phyloP scores from a whole-genome alignment of 2,329 filamentous ascomycete species.

The Zymoseptoria brevis region DNA sequence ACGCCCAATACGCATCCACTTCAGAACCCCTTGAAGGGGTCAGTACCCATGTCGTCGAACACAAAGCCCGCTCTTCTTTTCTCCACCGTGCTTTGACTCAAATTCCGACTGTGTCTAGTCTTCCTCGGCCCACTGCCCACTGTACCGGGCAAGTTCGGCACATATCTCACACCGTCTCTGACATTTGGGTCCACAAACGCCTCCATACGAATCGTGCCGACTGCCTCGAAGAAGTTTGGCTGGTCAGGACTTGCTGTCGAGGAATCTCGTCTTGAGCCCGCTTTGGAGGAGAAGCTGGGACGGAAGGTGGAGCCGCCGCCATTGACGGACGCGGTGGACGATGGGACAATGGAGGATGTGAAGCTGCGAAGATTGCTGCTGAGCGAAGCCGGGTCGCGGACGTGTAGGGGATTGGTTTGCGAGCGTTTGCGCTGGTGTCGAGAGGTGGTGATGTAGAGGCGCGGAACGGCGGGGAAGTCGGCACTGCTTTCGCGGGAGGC shows the following conservation, averaged over 20 bases:
- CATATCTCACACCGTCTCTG: constrained; percentile 25
- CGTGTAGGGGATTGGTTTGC: constrained; percentile 62
- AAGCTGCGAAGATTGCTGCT: constrained; percentile 67
- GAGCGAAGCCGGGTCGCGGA: constrained; percentile 54
- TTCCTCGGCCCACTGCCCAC: constrained; percentile 12
- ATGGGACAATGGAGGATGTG: constrained; percentile 45
- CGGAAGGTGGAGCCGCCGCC: constrained; percentile 17
- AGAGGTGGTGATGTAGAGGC: constrained; percentile 54
- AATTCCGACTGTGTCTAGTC: constrained; percentile 21
- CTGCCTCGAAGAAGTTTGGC: constrained; percentile 69
- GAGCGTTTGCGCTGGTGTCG: constrained; percentile 76
- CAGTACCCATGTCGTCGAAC: constrained; percentile 29
- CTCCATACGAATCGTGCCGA: constrained; percentile 92
- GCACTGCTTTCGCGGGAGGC: constrained; percentile 50
- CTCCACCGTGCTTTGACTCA: constrained; percentile 25
- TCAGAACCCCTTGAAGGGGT: constrained; percentile 32
- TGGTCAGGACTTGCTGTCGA: constrained; percentile 22
- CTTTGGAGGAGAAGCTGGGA: constrained; percentile 19
- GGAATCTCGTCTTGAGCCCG: constrained; percentile 19
- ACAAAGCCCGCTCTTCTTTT: constrained; percentile 27
- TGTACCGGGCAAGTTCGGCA: constrained; percentile 22
- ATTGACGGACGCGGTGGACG: constrained; percentile 25
- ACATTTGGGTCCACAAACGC: constrained; percentile 66
- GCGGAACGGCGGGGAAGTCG: constrained; percentile 63
- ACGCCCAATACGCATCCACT: not conserved